Evolutionary conservation across 257 asterid species (phyloP), one percentile per base, ranked within the genome.

Genomic region (Penstemon davidsonii): DNA sequence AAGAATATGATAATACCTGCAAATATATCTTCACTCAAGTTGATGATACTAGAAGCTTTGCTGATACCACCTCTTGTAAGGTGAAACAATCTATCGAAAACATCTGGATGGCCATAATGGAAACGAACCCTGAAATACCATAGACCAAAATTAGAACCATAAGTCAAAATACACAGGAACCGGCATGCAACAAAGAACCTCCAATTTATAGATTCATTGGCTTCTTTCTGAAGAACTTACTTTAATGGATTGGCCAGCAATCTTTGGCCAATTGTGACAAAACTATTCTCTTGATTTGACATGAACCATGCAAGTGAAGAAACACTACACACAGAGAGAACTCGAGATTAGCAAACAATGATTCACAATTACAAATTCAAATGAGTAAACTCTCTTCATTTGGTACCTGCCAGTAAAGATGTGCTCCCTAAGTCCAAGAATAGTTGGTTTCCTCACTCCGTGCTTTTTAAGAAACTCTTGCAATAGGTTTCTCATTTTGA

Each of bases 231-330:
- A 39, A 13, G 67, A 53, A 77, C 97, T 87, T 88, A 92, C 98
- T 92, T 92, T 82, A 92, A 65, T 64, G 98, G 98, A 78, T 92
- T 82, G 55, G 98, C 98, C 83, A 92, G 80, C 83, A 92, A 79
- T 79, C 98, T 84, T 78, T 92, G 98, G 42, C 96, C 98, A 80
- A 92, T 92, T 65, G 98, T 92, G 78, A 92, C 98, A 60, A 92
- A 92, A 85, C 98, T 92, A 63, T 62, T 86, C 83, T 92, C 98
- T 76, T 92, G 98, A 66, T 80, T 89, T 58, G 92, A 86, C 98
- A 92, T 92, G 85, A 92, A 92, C 98, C 98, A 89, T 33, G 98
- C 98, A 69, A 92, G 96, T 55, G 98, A 92, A 76, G 98, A 92
- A 65, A 92, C 98, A 92, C 98, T 92, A 68, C 75, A 85, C 37